phyloP scores from a whole-genome alignment of 441 rosid genomes.

The Bruguiera hainesii region DNA sequence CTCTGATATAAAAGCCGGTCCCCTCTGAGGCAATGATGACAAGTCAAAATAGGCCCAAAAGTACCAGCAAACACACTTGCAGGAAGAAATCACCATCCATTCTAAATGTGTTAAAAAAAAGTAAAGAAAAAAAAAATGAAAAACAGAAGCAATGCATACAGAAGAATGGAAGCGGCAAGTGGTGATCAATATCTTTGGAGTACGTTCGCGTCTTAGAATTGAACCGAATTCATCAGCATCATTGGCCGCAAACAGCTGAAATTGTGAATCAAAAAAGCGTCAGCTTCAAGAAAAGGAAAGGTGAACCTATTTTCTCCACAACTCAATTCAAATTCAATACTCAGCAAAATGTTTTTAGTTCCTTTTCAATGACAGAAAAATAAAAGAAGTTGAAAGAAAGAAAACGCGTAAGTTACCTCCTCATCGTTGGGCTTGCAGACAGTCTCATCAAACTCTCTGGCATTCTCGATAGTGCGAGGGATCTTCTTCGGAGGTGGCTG shows the following conservation, averaged over 20 bases:
- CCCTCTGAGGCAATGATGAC: conserved; percentile 48
- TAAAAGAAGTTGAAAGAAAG: background rate
- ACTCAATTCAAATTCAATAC: no score
- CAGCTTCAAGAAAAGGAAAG: conserved; percentile 1
- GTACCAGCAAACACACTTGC: background rate
- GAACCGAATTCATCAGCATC: conserved; percentile 85
- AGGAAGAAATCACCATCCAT: background rate
- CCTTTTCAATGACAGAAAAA: background rate
- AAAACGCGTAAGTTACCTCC: conserved; percentile 45
- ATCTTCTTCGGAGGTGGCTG: conserved; percentile 68
- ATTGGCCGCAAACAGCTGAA: conserved; percentile 73
- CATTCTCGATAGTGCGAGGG: conserved; percentile 86
- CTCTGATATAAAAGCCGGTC: conserved; percentile 77
- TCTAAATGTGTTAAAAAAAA: background rate
- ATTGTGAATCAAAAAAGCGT: conserved; percentile 3
- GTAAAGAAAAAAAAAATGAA: conserved; percentile 1
- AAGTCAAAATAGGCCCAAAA: conserved; percentile 1
- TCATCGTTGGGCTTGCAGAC: conserved; percentile 87
- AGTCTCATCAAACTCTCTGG: conserved; percentile 83
- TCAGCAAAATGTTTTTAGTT: no score
- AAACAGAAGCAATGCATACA: conserved; percentile 40
- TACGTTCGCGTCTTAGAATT: conserved; percentile 45
- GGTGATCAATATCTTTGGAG: conserved; percentile 79
- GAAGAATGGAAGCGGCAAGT: conserved; percentile 87
- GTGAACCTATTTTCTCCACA: background rate